Percentiles rank a stretch among this genome's conserved stretches.
Evolutionary conservation across 2,329 filamentous ascomycete genomes (phyloP).

Genomic region (Cytospora chrysosperma): DNA sequence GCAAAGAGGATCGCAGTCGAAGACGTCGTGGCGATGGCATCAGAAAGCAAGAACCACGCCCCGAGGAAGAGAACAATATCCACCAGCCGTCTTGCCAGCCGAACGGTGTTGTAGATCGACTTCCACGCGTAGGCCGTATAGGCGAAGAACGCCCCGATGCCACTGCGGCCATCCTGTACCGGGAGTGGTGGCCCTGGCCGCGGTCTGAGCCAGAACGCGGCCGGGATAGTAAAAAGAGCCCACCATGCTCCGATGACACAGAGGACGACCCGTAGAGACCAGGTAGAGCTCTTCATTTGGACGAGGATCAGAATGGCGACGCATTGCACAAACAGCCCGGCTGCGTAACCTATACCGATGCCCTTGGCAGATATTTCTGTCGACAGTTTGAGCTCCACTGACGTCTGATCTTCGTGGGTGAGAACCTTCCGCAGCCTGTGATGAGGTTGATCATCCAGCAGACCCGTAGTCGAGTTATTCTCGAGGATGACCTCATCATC

Average conservation of each 20-base stretch:
- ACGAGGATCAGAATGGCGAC: constrained; percentile 76
- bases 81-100: constrained; percentile 68
- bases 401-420: constrained; percentile 52
- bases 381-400: constrained; percentile 73
- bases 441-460: constrained; percentile 41
- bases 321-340: constrained; percentile 81
- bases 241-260: constrained; percentile 91
- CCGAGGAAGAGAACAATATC: constrained; percentile 78
- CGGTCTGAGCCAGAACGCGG: constrained; percentile 81
- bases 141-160: constrained; percentile 54
- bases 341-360: constrained; percentile 90
- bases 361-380: constrained; percentile 90
- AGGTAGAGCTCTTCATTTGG: constrained; percentile 71
- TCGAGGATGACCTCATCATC: constrained; percentile 35
- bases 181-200: constrained; percentile 82
- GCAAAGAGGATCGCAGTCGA: constrained; percentile 95
- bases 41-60: constrained; percentile 92
- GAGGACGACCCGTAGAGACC: constrained; percentile 82
- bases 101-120: constrained; percentile 76
- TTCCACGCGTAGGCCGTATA: constrained; percentile 86
- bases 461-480: constrained; percentile 42
- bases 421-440: constrained; percentile 38
- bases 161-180: constrained; percentile 36
- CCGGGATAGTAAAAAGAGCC: constrained; percentile 86
- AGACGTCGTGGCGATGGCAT: constrained; percentile 91